Percentiles rank a stretch among this genome's conserved stretches.
phyloP scores from a whole-genome alignment of 2,329 filamentous ascomycete species.

The Cordyceps javanica region DNA sequence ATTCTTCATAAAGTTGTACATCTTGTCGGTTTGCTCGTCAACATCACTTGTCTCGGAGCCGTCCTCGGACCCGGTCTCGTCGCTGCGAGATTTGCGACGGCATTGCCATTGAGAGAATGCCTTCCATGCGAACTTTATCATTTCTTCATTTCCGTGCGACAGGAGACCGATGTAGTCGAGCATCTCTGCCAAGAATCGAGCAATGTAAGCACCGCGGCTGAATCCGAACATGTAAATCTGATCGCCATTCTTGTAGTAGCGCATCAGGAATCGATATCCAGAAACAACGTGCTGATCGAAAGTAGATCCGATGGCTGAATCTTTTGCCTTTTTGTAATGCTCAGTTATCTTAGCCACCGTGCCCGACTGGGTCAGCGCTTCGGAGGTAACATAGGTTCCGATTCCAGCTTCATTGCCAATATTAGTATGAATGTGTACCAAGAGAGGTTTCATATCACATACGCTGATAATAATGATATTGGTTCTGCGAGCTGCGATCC shows the following conservation, averaged over 20 bases:
- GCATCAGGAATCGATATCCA: conserved; percentile 74
- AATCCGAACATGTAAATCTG: conserved; percentile 71
- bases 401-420: conserved; percentile 49
- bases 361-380: conserved; percentile 52
- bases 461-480: conserved; percentile 61
- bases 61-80: conserved; percentile 41
- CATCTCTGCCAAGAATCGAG: conserved; percentile 75
- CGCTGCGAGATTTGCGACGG: conserved; percentile 60
- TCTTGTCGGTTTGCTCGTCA: conserved; percentile 32
- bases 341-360: conserved; percentile 51
- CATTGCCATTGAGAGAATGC: conserved; percentile 70
- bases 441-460: conserved; percentile 19
- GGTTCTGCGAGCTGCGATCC: conserved; percentile 54
- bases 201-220: conserved; percentile 66
- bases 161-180: conserved; percentile 75
- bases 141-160: conserved; percentile 77
- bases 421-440: not conserved
- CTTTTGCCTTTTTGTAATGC: conserved; percentile 68
- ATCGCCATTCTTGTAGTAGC: conserved; percentile 59
- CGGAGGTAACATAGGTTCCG: conserved; percentile 63
- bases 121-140: conserved; percentile 80
- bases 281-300: conserved; percentile 81
- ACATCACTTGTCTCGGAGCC: conserved; percentile 31
- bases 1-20: conserved; percentile 69
- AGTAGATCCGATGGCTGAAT: conserved; percentile 72